Conservation (phyloP, 257 asterid genomes). For the Nicotiana attenuata region DNA sequence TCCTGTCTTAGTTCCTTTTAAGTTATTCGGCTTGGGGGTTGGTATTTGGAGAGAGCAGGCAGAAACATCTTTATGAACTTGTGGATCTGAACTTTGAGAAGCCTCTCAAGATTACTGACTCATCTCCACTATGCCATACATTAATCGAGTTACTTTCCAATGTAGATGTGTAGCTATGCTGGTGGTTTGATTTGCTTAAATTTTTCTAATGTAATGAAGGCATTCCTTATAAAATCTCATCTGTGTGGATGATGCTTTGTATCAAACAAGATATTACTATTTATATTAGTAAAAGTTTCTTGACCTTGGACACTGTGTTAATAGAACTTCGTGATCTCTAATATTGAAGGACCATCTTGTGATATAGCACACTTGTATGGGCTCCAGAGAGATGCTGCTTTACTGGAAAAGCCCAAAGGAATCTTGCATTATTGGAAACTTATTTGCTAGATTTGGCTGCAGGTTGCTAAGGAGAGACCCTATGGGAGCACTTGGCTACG, state of each 20-base stretch:
- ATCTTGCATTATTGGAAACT: constrained; percentile 6
- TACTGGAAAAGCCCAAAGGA: background rate
- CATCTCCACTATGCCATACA: background rate
- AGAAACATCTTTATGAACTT: background rate
- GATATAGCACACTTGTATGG: background rate
- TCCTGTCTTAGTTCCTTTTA: background rate
- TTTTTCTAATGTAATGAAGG: background rate
- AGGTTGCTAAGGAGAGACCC: constrained; percentile 97
- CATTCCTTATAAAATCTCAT: background rate
- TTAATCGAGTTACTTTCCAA: background rate
- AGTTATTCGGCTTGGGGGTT: background rate
- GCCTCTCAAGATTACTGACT: background rate
- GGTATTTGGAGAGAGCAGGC: background rate
- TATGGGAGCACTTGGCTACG: constrained; percentile 94
- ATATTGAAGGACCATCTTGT: background rate
- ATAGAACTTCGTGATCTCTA: background rate
- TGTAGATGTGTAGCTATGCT: background rate
- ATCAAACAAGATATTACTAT: background rate
- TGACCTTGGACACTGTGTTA: background rate
- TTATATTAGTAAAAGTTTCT: background rate
- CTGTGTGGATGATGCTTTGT: background rate
- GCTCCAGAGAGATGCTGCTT: background rate
- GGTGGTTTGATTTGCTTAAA: background rate
- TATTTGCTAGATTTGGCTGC: constrained; percentile 20
- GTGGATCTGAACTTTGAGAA: constrained; percentile 9